Conservation (phyloP, 2,329 filamentous ascomycete species). For the Phyllosticta citribraziliensis region DNA sequence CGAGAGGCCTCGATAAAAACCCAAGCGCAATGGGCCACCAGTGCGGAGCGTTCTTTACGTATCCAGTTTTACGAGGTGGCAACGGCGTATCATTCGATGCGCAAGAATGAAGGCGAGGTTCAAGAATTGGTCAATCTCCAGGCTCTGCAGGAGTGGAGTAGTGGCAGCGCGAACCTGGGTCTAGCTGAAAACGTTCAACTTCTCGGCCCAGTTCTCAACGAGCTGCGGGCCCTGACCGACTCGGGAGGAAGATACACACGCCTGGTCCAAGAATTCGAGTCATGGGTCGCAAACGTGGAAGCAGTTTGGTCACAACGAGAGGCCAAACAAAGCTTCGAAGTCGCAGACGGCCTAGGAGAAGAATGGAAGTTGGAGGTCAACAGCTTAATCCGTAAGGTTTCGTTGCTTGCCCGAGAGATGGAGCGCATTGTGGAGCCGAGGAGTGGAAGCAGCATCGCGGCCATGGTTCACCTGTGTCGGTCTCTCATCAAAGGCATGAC, state of each 20-base stretch:
- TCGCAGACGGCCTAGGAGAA: constrained; percentile 21
- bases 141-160: constrained; percentile 26
- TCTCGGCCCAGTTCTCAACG: constrained; percentile 26
- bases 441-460: constrained; percentile 24
- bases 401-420: constrained; percentile 21
- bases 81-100: constrained; percentile 25
- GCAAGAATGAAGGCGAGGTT: constrained; percentile 25
- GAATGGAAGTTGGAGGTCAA: constrained; percentile 26
- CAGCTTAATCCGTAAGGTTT: constrained; percentile 25
- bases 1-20: constrained; percentile 20
- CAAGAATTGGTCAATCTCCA: constrained; percentile 28
- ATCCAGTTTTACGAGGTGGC: constrained; percentile 28
- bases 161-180: constrained; percentile 17
- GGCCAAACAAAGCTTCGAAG: constrained; percentile 5
- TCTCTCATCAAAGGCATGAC: constrained; percentile 21
- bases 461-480: constrained; percentile 21
- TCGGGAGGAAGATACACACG: constrained; percentile 23
- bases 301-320: constrained; percentile 18
- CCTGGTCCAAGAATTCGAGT: constrained; percentile 22
- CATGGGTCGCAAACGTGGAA: constrained; percentile 23
- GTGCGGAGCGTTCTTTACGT: constrained; percentile 21
- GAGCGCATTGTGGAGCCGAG: constrained; percentile 21
- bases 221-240: constrained; percentile 25
- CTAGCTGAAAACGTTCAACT: constrained; percentile 26
- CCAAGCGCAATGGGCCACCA: constrained; percentile 22